Evolutionary conservation across 2,329 filamentous ascomycete genomes (phyloP).

Genomic region (Septoria petroselini): DNA sequence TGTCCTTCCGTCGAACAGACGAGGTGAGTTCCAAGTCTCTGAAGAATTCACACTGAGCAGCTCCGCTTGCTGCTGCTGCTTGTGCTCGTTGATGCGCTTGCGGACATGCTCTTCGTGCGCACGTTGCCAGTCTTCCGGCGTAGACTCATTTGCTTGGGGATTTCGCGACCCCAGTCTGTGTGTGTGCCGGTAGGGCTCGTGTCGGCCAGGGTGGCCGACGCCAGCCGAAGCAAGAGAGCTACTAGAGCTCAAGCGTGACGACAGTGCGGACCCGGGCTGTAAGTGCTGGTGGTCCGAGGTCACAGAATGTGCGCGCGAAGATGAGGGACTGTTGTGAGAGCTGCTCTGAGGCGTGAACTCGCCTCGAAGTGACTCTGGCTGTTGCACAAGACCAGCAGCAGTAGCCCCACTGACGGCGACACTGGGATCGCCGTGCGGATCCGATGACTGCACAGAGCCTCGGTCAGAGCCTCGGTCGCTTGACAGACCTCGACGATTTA

Average conservation of each 20-base stretch:
- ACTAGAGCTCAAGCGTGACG: slow-evolving; percentile 32
- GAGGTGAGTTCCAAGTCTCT: slow-evolving; percentile 19
- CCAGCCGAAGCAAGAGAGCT: slow-evolving; percentile 32
- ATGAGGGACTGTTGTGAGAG: slow-evolving; percentile 28
- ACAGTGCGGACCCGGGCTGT: slow-evolving; percentile 20
- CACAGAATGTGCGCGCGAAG: slow-evolving; percentile 26
- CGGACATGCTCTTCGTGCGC: slow-evolving; percentile 37
- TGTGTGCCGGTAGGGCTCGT: slow-evolving; percentile 17
- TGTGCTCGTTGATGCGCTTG: slow-evolving; percentile 37
- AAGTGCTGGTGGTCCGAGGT: slow-evolving; percentile 26
- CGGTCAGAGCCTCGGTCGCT: slow-evolving; percentile 63
- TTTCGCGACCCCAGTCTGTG: slow-evolving; percentile 17
- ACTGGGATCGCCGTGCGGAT: slow-evolving; percentile 63
- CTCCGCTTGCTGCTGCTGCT: slow-evolving; percentile 34
- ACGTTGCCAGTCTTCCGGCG: slow-evolving; percentile 34
- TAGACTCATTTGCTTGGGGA: slow-evolving; percentile 32
- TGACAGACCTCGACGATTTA: slow-evolving; percentile 55
- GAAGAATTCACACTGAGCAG: slow-evolving; percentile 22
- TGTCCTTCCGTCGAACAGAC: slow-evolving; percentile 35
- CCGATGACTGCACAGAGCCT: slow-evolving; percentile 54
- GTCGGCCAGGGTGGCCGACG: no score
- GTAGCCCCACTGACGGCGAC: slow-evolving; percentile 61
- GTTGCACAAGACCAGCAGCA: slow-evolving; percentile 59
- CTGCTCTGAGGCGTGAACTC: slow-evolving; percentile 20
- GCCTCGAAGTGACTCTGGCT: slow-evolving; percentile 48